Evolutionary conservation across 768 basidiomycete genomes (phyloP).

Genomic region (Mycena alexandri): DNA sequence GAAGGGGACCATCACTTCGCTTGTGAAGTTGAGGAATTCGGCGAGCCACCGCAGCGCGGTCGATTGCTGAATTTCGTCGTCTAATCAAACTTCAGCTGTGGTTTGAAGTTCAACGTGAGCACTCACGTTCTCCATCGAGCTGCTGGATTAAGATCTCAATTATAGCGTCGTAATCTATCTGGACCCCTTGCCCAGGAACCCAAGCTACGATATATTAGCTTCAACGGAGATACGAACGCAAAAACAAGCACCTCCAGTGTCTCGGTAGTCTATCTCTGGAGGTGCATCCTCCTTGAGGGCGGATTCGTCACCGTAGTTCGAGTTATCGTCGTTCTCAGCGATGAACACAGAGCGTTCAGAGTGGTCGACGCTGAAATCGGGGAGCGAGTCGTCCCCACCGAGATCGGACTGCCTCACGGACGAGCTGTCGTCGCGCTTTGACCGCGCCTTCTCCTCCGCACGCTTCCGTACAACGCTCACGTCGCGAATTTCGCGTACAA

Average conservation of each 20-base stretch:
- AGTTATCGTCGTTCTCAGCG: constrained; percentile 61
- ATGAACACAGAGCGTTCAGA: constrained; percentile 72
- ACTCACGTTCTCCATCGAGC: constrained; percentile 85
- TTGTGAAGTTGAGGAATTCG: constrained; percentile 88
- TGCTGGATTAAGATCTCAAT: constrained; percentile 94
- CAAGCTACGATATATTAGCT: constrained; percentile 65
- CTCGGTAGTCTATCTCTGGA: constrained; percentile 66
- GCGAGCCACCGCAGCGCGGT: constrained; percentile 95
- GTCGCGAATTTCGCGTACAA: constrained; percentile 90
- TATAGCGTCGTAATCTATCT: constrained; percentile 91
- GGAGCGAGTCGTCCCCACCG: constrained; percentile 61
- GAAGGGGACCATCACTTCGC: constrained; percentile 94
- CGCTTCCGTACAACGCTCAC: constrained; percentile 82
- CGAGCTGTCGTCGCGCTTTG: constrained; percentile 53
- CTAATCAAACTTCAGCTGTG: constrained; percentile 53
- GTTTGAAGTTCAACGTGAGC: constrained; percentile 12
- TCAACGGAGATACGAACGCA: constrained; percentile 15
- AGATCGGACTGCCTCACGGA: constrained; percentile 56
- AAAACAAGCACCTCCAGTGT: constrained; percentile 69
- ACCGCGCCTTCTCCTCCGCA: constrained; percentile 66
- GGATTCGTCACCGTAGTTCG: constrained; percentile 55
- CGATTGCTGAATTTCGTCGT: constrained; percentile 95
- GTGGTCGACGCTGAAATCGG: constrained; percentile 69
- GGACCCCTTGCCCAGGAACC: constrained; percentile 95
- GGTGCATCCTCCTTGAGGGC: constrained; percentile 58